Conservation (phyloP, 768 basidiomycete species). For the Rhizopogon vesiculosus region DNA sequence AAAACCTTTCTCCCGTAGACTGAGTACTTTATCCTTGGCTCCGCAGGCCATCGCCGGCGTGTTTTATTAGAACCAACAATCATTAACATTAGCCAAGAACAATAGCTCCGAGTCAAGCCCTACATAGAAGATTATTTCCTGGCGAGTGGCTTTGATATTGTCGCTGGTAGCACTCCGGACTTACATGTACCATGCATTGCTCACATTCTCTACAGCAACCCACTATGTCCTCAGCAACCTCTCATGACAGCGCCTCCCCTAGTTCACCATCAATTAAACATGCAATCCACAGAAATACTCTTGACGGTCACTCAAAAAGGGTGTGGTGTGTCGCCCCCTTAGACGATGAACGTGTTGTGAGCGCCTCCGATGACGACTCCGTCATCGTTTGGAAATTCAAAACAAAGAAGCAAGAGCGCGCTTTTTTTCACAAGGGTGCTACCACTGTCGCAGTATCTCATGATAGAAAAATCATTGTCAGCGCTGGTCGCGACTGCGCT, state of each 20-base stretch:
- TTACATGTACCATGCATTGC: not conserved
- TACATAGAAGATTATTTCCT: no score
- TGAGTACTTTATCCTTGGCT: no score
- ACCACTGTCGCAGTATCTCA: constrained; percentile 16
- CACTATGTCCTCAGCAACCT: not conserved
- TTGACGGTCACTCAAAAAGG: not conserved
- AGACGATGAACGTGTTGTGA: not conserved
- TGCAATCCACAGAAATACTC: not conserved
- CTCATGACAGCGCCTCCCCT: not conserved
- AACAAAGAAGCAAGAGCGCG: not conserved
- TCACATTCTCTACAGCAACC: not conserved
- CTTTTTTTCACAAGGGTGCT: constrained; percentile 5
- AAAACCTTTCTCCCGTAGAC: no score
- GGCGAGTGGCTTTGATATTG: not conserved
- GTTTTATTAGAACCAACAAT: no score
- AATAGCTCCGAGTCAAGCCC: no score
- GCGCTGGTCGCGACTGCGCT: constrained; percentile 15
- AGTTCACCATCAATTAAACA: not conserved
- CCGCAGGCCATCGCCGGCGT: no score
- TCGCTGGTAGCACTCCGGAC: no score
- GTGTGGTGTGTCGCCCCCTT: constrained; percentile 1
- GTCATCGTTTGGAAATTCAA: not conserved
- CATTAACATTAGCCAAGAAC: no score
- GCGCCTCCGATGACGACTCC: not conserved
- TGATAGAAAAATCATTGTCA: constrained; percentile 11